Evolutionary conservation across 768 basidiomycete species (phyloP), one percentile per base, ranked within the genome.

Genomic region (Plicaturopsis crispa): DNA sequence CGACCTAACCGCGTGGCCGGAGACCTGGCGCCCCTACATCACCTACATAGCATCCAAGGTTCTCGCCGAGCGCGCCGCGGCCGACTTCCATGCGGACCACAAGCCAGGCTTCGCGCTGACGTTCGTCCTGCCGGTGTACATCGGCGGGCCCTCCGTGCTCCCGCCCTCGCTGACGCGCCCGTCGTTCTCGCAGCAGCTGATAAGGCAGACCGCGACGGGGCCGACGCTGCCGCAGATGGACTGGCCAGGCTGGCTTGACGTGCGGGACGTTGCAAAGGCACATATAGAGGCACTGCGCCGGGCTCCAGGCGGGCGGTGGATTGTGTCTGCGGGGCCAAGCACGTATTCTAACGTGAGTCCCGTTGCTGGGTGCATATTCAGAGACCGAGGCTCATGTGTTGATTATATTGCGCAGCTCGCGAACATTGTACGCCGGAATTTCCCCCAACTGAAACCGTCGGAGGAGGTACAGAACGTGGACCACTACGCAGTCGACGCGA

Each of bases 1-100:
- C 26, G 26, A 28, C 14, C 26, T 28, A 8, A 28, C 8, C 14
- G 10, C 8, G 14, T 28, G 14, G 8, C 26, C 26, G 8, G 26
- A 28, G 14, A 8, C 26, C 8, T 28, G 26, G 26, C 26, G 26
- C 23, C 28, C 21, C 33, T 17, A 26, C 16, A 11, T 31, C 33
- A 42, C 31, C 8, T 51, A 51, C 34, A 36, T 30, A 14, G 48
- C 24, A 14, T 20, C 40, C 10, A 50, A 50, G 40, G 39, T 33
- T 23, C 28, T 38, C 34, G 46, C 50, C 10, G 50, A 51, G 40
- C 26, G n/a, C 6, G 41, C 45, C 7, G 49, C 46, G 7, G 49
- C 46, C 49, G 43, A 52, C 38, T 49, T 47, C 20, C 8, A 38
- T 12, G 28, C 40, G 20, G 23, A 40, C 12, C 31, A 40, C 13